These are phyloP conservation scores for Alternaria triticina DNA, from an alignment of 2,329 filamentous ascomycete species.

Conservation along the genomic window DNA sequence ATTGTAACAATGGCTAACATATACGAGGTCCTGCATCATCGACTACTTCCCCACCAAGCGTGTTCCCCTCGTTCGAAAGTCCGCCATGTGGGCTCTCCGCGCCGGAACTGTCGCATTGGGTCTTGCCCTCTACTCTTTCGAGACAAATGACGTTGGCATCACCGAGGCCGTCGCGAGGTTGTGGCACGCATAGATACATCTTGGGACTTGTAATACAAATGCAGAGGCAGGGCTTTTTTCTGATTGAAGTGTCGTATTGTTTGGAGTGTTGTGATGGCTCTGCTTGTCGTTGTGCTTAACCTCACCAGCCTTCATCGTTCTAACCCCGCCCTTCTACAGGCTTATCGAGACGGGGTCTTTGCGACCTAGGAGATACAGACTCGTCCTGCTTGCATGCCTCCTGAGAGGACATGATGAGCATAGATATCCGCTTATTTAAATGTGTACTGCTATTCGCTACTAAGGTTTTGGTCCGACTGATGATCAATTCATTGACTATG, in stretches of 20 bases:
- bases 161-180: conserved; percentile 88
- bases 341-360: not conserved
- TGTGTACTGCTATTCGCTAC: not conserved
- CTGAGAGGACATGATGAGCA: not conserved
- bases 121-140: conserved; percentile 94
- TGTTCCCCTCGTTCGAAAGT: conserved; percentile 70
- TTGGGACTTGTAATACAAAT: conserved; percentile 5
- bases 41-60: conserved; percentile 85
- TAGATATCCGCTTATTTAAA: not conserved
- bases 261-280: not conserved
- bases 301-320: not conserved
- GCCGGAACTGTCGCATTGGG: conserved; percentile 79
- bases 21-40: conserved; percentile 71
- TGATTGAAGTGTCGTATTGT: not conserved
- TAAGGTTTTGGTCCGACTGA: not conserved
- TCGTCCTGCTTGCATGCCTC: not conserved
- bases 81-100: conserved; percentile 80
- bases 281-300: not conserved
- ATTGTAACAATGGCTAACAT: too few relatives aligned
- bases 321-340: not conserved
- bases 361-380: not conserved
- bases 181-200: conserved; percentile 73
- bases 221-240: not conserved
- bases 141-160: conserved; percentile 96
- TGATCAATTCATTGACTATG: not conserved